These are phyloP conservation scores for Aspergillus jensenii DNA, from an alignment of 2,329 filamentous ascomycete species.

Conservation along the genomic window DNA sequence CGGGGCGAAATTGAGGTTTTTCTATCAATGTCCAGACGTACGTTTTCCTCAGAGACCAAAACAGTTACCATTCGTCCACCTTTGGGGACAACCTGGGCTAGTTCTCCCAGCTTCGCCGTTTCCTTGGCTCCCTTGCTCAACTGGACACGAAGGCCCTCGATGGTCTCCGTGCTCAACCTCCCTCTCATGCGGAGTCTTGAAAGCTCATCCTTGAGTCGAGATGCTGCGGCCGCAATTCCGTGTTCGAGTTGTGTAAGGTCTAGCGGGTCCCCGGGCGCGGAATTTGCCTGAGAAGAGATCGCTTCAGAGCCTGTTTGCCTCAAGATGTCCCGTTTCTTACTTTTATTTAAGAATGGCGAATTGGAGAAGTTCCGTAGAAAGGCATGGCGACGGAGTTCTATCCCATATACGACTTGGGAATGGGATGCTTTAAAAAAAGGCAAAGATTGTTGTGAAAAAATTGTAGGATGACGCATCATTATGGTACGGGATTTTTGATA, in stretches of 20 bases:
- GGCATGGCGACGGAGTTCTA: background rate
- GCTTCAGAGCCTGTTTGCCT: slow-evolving; percentile 40
- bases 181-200: slow-evolving; percentile 63
- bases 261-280: slow-evolving; percentile 53
- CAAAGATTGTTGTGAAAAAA: background rate
- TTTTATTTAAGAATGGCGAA: slow-evolving; percentile 44
- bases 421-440: background rate
- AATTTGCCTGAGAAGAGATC: slow-evolving; percentile 31
- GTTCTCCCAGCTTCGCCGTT: slow-evolving; percentile 57
- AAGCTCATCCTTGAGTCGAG: slow-evolving; percentile 61
- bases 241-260: slow-evolving; percentile 60
- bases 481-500: background rate
- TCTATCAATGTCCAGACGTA: slow-evolving; percentile 36
- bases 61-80: slow-evolving; percentile 61
- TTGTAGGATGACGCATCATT: slow-evolving; percentile 2
- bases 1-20: background rate
- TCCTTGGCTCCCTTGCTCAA: slow-evolving; percentile 54
- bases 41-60: slow-evolving; percentile 64
- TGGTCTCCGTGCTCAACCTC: slow-evolving; percentile 59
- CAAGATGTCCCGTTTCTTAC: slow-evolving; percentile 57
- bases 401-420: background rate
- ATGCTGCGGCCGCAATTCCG: slow-evolving; percentile 55
- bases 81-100: slow-evolving; percentile 68
- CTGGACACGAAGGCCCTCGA: slow-evolving; percentile 63
- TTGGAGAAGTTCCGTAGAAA: slow-evolving; percentile 40